Evolutionary conservation across 1,284 basidiomycete species (phyloP).

Genomic region (Sphaerobolus stellatus): DNA sequence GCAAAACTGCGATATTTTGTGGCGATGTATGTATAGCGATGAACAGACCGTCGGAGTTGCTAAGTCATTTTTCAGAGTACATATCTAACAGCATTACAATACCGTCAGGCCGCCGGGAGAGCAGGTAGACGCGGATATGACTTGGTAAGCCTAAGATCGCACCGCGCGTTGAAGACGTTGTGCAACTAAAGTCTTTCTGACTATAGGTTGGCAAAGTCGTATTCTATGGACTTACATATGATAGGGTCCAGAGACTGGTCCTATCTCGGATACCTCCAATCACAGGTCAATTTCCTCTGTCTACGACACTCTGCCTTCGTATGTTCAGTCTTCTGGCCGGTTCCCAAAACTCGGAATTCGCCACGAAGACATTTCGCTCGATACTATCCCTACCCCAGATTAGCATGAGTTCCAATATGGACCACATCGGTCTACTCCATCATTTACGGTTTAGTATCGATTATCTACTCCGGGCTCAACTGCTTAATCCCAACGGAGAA

Average conservation of each 20-base stretch:
- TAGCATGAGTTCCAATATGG: slow-evolving; percentile 52
- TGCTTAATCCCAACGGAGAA: slow-evolving; percentile 52
- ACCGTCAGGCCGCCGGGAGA: slow-evolving; percentile 68
- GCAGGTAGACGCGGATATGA: slow-evolving; percentile 71
- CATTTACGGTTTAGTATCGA: slow-evolving; percentile 72
- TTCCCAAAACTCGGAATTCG: slow-evolving; percentile 49
- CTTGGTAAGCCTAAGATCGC: slow-evolving; percentile 34
- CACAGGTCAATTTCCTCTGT: slow-evolving; percentile 62
- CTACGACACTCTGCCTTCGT: slow-evolving; percentile 61
- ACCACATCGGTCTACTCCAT: slow-evolving; percentile 56
- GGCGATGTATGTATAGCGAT: slow-evolving; percentile 46
- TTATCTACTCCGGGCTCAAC: slow-evolving; percentile 55
- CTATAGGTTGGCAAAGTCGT: slow-evolving; percentile 58
- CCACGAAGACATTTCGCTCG: slow-evolving; percentile 49
- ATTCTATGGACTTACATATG: slow-evolving; percentile 65
- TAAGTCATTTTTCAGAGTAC: slow-evolving; percentile 1
- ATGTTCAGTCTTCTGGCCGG: slow-evolving; percentile 64
- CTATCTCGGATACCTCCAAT: slow-evolving; percentile 64
- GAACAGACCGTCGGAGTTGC: too few relatives aligned
- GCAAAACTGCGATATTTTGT: slow-evolving; percentile 64
- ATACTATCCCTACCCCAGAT: slow-evolving; percentile 57
- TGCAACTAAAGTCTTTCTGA: too few relatives aligned
- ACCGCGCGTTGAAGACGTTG: too few relatives aligned
- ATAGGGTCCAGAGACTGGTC: slow-evolving; percentile 60
- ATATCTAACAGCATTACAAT: slow-evolving; percentile 36